Percentiles rank a stretch among this genome's conserved stretches.
Evolutionary conservation across 176 grass and related monocot species (phyloP).

Genomic region (Oryza australiensis): DNA sequence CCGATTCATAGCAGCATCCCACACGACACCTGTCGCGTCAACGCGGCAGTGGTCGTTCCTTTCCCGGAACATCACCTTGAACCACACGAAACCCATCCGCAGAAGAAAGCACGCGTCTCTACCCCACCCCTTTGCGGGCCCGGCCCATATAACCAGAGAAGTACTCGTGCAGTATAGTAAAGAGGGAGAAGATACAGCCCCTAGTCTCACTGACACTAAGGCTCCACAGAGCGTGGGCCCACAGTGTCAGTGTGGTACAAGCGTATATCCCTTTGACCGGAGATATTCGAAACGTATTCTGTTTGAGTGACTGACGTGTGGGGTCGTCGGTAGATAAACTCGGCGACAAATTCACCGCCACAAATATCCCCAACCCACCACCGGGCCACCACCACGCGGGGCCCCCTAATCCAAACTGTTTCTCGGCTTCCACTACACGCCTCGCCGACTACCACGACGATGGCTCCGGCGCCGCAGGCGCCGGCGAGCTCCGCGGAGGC

Average conservation of each 20-base stretch:
- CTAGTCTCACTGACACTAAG: rapidly evolving
- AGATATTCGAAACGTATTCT: neutral
- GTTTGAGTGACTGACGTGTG: neutral
- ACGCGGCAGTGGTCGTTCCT: neutral
- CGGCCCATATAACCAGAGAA: neutral
- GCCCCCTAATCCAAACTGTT: slow-evolving; percentile 40
- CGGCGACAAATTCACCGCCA: slow-evolving; percentile 31
- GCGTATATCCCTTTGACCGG: neutral
- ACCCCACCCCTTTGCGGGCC: neutral
- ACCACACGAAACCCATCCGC: slow-evolving; percentile 18
- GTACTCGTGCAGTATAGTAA: too few relatives aligned
- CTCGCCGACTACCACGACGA: neutral
- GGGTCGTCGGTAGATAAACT: neutral
- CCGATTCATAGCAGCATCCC: neutral
- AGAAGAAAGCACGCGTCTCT: neutral
- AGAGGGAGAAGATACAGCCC: neutral
- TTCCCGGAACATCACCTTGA: neutral
- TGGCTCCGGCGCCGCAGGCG: neutral
- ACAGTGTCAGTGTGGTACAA: neutral
- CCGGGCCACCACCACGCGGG: slow-evolving; percentile 24
- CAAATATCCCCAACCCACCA: slow-evolving; percentile 14
- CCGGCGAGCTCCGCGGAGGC: neutral
- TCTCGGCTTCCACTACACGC: neutral
- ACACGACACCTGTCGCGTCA: slow-evolving; percentile 28
- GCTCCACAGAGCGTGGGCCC: neutral